A percentile compares a stretch with the other conserved stretches of the same genome.
phyloP scores from a whole-genome alignment of 176 grass and related monocot genomes.

The Oryza coarctata region DNA sequence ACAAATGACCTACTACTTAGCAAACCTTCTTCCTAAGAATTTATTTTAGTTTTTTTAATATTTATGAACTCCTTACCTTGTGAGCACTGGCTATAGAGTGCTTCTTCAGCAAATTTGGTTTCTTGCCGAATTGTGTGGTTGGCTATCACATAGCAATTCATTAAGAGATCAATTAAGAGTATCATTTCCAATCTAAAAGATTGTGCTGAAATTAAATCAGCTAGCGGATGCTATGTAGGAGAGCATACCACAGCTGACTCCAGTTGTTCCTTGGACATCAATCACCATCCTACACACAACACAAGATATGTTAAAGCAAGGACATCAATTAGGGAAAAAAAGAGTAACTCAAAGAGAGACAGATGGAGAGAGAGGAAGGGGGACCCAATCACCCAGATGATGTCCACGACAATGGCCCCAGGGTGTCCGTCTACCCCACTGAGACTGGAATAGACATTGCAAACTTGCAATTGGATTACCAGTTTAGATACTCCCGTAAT shows the following conservation, averaged over 20 bases:
- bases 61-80: neutral
- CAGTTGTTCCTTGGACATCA: constrained; percentile 65
- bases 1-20: no score
- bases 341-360: neutral
- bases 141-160: neutral
- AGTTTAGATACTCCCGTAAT: constrained; percentile 67
- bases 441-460: neutral
- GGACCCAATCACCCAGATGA: neutral
- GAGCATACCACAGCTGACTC: constrained; percentile 54
- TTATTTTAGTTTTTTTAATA: neutral
- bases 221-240: neutral
- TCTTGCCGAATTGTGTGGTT: neutral
- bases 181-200: neutral
- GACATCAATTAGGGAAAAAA: neutral
- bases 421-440: neutral
- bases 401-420: neutral
- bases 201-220: neutral
- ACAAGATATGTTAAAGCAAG: constrained; percentile 12
- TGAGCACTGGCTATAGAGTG: neutral
- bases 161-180: neutral
- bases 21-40: neutral
- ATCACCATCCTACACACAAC: constrained; percentile 52
- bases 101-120: neutral
- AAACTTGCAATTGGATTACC: constrained; percentile 35
- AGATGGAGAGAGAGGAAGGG: neutral